Evolutionary conservation across 1,284 basidiomycete species (phyloP).

Genomic region (Cystobasidium slooffiae): DNA sequence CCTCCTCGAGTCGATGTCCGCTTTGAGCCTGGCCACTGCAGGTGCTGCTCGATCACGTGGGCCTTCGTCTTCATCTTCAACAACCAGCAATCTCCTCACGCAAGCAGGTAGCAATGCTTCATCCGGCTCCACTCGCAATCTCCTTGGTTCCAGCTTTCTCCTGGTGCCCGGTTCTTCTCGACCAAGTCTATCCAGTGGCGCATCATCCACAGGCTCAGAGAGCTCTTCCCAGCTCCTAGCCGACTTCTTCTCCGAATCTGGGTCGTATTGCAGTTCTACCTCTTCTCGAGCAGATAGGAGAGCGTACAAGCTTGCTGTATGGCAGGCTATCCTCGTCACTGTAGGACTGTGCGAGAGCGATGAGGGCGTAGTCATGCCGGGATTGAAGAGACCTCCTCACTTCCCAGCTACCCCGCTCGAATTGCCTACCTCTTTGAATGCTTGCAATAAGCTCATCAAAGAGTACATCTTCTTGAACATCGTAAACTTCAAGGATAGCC

Average conservation of each 20-base stretch:
- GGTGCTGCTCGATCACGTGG: background rate
- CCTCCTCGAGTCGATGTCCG: conserved; percentile 4
- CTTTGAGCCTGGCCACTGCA: background rate
- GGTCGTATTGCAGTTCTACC: background rate
- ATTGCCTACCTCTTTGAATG: conserved; percentile 22
- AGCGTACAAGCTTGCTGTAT: conserved; percentile 26
- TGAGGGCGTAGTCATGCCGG: conserved; percentile 6
- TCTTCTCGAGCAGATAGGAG: background rate
- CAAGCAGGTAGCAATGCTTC: background rate
- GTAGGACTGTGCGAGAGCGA: conserved; percentile 17
- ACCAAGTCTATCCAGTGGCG: background rate
- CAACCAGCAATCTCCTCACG: background rate
- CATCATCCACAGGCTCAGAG: background rate
- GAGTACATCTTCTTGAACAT: conserved; percentile 34
- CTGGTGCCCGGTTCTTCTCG: background rate
- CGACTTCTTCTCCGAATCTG: conserved; percentile 21
- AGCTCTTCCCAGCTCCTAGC: conserved; percentile 13
- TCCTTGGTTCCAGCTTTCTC: background rate
- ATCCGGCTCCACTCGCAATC: background rate
- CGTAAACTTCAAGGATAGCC: conserved; percentile 23
- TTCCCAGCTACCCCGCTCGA: conserved; percentile 5
- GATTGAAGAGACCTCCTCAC: conserved; percentile 2
- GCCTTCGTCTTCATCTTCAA: background rate
- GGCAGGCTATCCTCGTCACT: conserved; percentile 31
- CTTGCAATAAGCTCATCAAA: conserved; percentile 24